Evolutionary conservation across 441 rosid genomes (phyloP).

Genomic region (Erysimum cheiri): DNA sequence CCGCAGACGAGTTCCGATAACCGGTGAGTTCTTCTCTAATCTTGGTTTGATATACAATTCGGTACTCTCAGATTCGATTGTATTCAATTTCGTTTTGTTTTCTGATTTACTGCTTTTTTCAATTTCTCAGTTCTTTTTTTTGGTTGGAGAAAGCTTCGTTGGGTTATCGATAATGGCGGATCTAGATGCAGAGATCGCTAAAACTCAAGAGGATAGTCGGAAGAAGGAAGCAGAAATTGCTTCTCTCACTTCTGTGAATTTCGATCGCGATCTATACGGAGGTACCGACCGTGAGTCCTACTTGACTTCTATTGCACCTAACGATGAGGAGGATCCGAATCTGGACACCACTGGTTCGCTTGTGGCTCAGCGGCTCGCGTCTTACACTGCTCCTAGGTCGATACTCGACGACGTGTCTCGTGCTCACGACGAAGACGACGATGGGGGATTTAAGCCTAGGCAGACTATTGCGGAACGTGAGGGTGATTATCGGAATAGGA

Average conservation of each 20-base stretch:
- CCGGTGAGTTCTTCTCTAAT: conserved; percentile 21
- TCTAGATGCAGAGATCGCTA: conserved; percentile 80
- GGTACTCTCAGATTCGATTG: not conserved
- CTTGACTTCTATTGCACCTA: conserved; percentile 78
- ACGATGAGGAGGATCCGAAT: conserved; percentile 77
- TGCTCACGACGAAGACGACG: conserved; percentile 61
- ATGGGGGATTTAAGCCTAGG: conserved; percentile 68
- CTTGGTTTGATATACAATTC: not conserved
- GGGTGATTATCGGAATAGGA: conserved; percentile 81
- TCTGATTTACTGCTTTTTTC: conserved; percentile 9
- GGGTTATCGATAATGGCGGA: conserved; percentile 46
- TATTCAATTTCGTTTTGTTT: not conserved
- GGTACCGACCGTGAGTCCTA: conserved; percentile 71
- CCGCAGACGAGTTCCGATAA: conserved; percentile 16
- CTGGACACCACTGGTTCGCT: conserved; percentile 66
- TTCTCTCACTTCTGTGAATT: conserved; percentile 69
- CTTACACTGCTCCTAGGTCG: conserved; percentile 93
- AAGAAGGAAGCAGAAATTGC: conserved; percentile 79
- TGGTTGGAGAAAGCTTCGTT: conserved; percentile 24
- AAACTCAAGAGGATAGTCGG: conserved; percentile 80
- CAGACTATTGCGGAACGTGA: conserved; percentile 83
- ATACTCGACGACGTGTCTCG: conserved; percentile 81
- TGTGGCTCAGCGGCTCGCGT: conserved; percentile 78
- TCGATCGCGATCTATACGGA: conserved; percentile 86
- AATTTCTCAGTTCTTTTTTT: not conserved